Percentiles rank a stretch among this genome's conserved stretches.
Conservation (phyloP, 805 yeast species). For the Ogataea pignaliae region DNA sequence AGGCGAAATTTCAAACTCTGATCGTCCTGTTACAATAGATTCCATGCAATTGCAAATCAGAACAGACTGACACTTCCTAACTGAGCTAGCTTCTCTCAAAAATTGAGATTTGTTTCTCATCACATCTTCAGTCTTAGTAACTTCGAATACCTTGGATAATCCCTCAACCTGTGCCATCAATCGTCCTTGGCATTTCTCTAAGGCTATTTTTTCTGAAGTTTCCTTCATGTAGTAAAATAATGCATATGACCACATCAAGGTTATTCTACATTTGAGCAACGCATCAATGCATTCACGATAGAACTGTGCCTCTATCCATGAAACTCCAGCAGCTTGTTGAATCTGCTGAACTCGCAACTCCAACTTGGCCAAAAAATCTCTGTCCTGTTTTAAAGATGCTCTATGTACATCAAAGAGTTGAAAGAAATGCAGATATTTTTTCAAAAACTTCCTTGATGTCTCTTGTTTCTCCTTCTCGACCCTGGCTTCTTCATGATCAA, state of each 20-base stretch:
- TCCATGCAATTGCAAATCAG: slow-evolving; percentile 24
- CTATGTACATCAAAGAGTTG: slow-evolving; percentile 73
- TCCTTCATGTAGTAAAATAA: slow-evolving; percentile 61
- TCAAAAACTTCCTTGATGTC: slow-evolving; percentile 44
- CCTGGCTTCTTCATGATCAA: slow-evolving; percentile 39
- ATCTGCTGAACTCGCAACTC: slow-evolving; percentile 58
- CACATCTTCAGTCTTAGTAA: slow-evolving; percentile 25
- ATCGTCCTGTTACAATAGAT: slow-evolving; percentile 9
- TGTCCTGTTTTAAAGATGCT: slow-evolving; percentile 69
- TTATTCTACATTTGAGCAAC: slow-evolving; percentile 63
- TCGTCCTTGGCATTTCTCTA: slow-evolving; percentile 40
- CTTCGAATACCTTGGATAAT: slow-evolving; percentile 32
- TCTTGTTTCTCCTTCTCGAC: slow-evolving; percentile 37
- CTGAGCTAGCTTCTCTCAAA: slow-evolving; percentile 18
- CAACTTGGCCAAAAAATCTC: slow-evolving; percentile 55
- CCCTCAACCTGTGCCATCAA: slow-evolving; percentile 27
- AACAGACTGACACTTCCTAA: slow-evolving; percentile 15
- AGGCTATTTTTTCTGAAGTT: slow-evolving; percentile 49
- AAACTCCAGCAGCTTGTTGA: slow-evolving; percentile 59
- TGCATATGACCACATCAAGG: slow-evolving; percentile 89
- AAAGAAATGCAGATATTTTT: slow-evolving; percentile 71
- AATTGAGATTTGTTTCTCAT: slow-evolving; percentile 23
- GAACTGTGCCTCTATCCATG: slow-evolving; percentile 89
- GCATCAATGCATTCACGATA: slow-evolving; percentile 66
- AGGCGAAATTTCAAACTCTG: no score